phyloP scores from a whole-genome alignment of 2,329 filamentous ascomycete species.

The Neofusicoccum sp. region DNA sequence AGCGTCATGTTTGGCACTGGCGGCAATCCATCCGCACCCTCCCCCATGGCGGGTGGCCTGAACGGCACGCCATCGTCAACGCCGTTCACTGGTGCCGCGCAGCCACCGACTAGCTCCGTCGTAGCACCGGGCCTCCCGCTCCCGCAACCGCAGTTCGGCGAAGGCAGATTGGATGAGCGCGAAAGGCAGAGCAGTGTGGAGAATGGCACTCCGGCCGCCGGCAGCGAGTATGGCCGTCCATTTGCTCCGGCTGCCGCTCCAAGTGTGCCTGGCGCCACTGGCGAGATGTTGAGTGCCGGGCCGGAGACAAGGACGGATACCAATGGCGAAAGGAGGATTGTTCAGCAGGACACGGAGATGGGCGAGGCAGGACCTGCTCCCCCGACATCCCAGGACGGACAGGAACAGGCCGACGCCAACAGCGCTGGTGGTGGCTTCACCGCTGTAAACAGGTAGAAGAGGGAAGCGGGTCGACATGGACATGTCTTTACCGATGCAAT shows the following conservation, averaged over 20 bases:
- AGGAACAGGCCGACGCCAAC: neutral
- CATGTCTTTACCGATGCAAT: no score
- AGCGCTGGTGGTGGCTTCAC: conserved; percentile 36
- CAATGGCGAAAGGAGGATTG: conserved; percentile 36
- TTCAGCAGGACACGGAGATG: conserved; percentile 40
- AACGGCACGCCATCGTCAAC: conserved; percentile 30
- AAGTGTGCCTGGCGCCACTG: conserved; percentile 5
- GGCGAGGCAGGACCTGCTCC: conserved; percentile 30
- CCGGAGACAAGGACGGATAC: conserved; percentile 30
- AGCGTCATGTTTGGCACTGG: conserved; percentile 27
- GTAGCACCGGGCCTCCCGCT: conserved; percentile 27
- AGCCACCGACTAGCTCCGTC: conserved; percentile 31
- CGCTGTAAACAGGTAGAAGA: conserved; percentile 38
- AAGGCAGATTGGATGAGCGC: conserved; percentile 20
- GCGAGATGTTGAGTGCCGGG: conserved; percentile 20
- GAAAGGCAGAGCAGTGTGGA: conserved; percentile 26
- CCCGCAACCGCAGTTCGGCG: conserved; percentile 22
- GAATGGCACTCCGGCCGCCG: conserved; percentile 25
- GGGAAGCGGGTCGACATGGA: neutral
- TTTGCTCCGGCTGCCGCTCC: conserved; percentile 26
- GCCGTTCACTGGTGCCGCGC: conserved; percentile 23
- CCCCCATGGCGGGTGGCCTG: conserved; percentile 32
- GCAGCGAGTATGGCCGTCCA: conserved; percentile 32
- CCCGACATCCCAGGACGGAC: neutral
- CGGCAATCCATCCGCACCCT: conserved; percentile 27